Percentiles rank a stretch among this genome's conserved stretches.
Evolutionary conservation across 306 rosid genomes (phyloP).

Genomic region (Cicer chorassanicum): DNA sequence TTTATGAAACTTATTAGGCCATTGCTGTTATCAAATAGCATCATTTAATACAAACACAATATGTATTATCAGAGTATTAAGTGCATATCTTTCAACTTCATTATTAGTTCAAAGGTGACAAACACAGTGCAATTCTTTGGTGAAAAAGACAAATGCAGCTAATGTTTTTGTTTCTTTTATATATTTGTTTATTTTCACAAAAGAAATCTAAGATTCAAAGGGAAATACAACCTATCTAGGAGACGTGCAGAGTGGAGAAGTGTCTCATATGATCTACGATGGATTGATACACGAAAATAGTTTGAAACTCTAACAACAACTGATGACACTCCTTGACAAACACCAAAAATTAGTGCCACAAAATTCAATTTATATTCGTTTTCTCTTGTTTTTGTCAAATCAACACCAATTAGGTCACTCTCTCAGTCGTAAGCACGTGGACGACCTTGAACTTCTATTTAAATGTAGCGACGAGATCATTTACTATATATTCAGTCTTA

Average conservation of each 20-base stretch:
- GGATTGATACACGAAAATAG: background rate
- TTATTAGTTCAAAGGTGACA: background rate
- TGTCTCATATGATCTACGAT: background rate
- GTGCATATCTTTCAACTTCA: slow-evolving; percentile 32
- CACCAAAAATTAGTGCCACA: background rate
- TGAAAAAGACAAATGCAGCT: slow-evolving; percentile 17
- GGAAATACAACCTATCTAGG: slow-evolving; percentile 4
- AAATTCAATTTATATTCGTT: background rate
- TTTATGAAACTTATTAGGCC: background rate
- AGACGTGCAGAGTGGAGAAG: background rate
- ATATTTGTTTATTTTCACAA: slow-evolving; percentile 6
- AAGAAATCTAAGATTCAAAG: slow-evolving; percentile 15
- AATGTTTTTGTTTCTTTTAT: slow-evolving; percentile 34
- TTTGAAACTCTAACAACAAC: background rate
- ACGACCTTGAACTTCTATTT: background rate
- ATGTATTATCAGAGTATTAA: slow-evolving; percentile 22
- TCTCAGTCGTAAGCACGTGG: background rate
- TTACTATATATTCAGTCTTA: background rate
- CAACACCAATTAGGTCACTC: background rate
- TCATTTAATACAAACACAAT: background rate
- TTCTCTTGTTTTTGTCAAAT: background rate
- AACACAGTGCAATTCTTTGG: slow-evolving; percentile 18
- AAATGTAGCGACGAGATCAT: background rate
- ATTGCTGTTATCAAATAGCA: slow-evolving; percentile 5
- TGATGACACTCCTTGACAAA: background rate